Conservation (phyloP, 2,329 filamentous ascomycete species). For the Nigrospora osmanthi region DNA sequence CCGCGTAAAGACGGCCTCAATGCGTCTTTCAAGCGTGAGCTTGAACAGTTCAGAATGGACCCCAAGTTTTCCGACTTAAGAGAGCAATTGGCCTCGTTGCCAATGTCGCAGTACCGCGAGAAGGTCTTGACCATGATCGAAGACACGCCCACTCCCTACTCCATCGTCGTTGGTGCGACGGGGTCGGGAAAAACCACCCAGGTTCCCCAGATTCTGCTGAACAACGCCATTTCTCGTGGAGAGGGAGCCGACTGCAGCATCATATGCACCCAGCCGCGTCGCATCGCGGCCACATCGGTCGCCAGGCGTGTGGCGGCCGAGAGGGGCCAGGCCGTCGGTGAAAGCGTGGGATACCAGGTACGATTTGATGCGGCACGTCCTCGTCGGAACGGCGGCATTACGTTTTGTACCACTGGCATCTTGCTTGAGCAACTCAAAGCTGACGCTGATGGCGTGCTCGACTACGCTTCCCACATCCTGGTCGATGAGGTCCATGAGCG, state of each 20-base stretch:
- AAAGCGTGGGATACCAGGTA: conserved; percentile 37
- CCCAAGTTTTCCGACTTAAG: neutral
- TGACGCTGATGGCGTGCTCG: conserved; percentile 26
- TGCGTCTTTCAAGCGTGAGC: neutral
- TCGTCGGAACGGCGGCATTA: conserved; percentile 24
- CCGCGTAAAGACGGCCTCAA: neutral
- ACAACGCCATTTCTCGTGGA: conserved; percentile 31
- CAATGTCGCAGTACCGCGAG: neutral
- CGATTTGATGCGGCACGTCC: conserved; percentile 29
- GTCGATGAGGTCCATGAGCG: conserved; percentile 35
- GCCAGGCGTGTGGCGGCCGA: conserved; percentile 37
- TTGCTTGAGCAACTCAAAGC: conserved; percentile 34
- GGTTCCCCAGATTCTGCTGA: conserved; percentile 44
- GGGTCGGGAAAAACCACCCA: conserved; percentile 17
- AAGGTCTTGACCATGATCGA: neutral
- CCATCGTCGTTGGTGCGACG: neutral
- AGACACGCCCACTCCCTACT: neutral
- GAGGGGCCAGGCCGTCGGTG: conserved; percentile 28
- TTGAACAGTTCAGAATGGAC: neutral
- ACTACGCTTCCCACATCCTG: conserved; percentile 35
- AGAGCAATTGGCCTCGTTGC: neutral
- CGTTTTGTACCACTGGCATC: conserved; percentile 42
- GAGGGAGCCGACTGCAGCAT: conserved; percentile 35
- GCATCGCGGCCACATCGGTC: conserved; percentile 37
- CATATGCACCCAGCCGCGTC: conserved; percentile 40